Evolutionary conservation across 305 asterid genomes (phyloP), one percentile per base, ranked within the genome.

Genomic region (Solanum hybrid): DNA sequence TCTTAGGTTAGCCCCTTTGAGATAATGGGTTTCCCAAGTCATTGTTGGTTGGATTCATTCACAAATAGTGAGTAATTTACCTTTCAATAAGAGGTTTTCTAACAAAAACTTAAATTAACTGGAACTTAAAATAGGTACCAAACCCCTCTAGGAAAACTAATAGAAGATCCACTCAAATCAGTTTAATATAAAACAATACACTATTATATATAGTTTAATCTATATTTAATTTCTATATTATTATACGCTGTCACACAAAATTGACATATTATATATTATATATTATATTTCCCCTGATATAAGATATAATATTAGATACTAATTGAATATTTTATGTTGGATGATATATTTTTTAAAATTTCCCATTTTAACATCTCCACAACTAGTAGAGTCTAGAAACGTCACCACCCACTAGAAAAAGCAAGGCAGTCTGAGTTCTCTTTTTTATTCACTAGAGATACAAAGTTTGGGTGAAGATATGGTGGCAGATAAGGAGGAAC

Each of bases 281-380:
- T 57, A 57, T 57, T 57, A 57, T 57, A 57, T 57, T 57, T 57
- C 24, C 22, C 70, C 24, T 57, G 70, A 20, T 57, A 20, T 20
- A 57, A 57, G 70, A 57, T 57, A 57, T 57, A 20, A 57, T 57
- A 57, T 57, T 57, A 57, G 70, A 57, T 57, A 57, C 24, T 57
- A 57, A 57, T 57, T 57, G 70, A 57, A 57, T 57, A 57, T 57
- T 57, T 20, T 57, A 17, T 57, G 70, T 17, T 57, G 70, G 70
- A 57, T 57, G 0, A 17, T 57, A 1, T 51, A 0, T 17, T 57
- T 17, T 45, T 3, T 3, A 2, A 1, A 57, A 20, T 3, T 1
- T 57, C 24, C 24, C 70, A 20, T 57, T 57, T 57, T 57, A 17
- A 57, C 70, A 57, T 57, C 70, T 57, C 70, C 70, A 57, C 11